Base-by-base conservation (phyloP, 306 rosid species). In the Oemleria cerasiformis region DNA sequence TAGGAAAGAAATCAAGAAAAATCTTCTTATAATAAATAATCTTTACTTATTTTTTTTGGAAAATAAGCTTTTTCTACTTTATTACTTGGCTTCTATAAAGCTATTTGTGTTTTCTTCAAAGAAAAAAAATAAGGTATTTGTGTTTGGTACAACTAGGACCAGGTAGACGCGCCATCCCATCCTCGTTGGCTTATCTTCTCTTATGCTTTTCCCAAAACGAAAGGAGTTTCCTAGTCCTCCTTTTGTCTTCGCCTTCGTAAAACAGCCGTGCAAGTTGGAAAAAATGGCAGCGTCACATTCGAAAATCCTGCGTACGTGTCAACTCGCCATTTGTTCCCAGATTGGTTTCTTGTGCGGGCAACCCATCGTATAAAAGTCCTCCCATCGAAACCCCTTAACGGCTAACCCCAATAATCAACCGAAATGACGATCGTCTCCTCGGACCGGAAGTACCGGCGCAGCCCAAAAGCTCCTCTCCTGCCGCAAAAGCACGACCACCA, bases 391-490 rank as follows among this genome's bases (percentile, higher is more conserved):
- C 7, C 42, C 9, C 23, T 21, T 61, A 6, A 44, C 78, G 72
- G 42, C 40, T 9, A 17, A 7, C 6, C 34, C 12, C 25, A 3
- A 3, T 19, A 20, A 53, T 8, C 30, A 13, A 49, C 58, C 58
- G 4, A 40, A 41, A 73, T 77, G 85, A 75, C 80, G 41, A 76
- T 70, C 21, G 19, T 83, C 40, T 61, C 81, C 15, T 17, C 83
- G 9, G 86, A 76, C 72, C 78, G 82, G 13, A 88, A 84, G 76
- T 62, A 49, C 68, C 85, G 89, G 23, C 91, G 89, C 39, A 84
- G 72, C 76, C 73, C 89, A 3, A 81, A 65, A 41, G 44, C 69
- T 11, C 77, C 76, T 4, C 76, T 79, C 13, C 83, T 77, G 5
- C 73, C 73, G 5, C 63, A 56, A 0, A 74, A 84, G 82, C 54